These are phyloP conservation scores for Earliella scabrosa DNA, from an alignment of 1,284 basidiomycete species.

Conservation along the genomic window DNA sequence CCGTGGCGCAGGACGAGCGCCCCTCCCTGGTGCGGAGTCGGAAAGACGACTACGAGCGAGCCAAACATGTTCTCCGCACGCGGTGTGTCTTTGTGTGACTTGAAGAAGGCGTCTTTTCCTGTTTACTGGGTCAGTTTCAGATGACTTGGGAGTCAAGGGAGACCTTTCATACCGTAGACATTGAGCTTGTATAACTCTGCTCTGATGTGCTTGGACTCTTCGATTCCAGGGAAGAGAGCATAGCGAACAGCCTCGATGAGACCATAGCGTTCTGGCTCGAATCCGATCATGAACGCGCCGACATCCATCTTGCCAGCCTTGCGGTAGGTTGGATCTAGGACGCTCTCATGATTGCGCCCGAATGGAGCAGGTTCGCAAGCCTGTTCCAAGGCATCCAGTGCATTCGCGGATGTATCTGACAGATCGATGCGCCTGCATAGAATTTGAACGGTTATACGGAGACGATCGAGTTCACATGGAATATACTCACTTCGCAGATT, in stretches of 20 bases:
- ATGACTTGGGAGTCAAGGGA: not conserved
- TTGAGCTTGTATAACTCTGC: constrained; percentile 40
- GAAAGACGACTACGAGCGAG: constrained; percentile 47
- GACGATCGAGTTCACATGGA: not conserved
- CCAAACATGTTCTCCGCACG: constrained; percentile 44
- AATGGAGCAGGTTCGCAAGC: constrained; percentile 25
- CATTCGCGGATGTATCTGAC: not conserved
- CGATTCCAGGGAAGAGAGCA: constrained; percentile 25
- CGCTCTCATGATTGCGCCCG: constrained; percentile 20
- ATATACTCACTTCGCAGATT: not conserved
- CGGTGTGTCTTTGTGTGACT: constrained; percentile 45
- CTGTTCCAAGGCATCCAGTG: not conserved
- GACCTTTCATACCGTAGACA: constrained; percentile 34
- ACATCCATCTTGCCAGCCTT: constrained; percentile 32
- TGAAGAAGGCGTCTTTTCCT: constrained; percentile 46
- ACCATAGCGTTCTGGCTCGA: constrained; percentile 30
- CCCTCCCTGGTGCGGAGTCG: constrained; percentile 45
- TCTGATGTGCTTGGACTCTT: constrained; percentile 17
- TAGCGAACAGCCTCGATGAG: constrained; percentile 27
- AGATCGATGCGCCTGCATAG: not conserved
- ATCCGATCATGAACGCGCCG: constrained; percentile 26
- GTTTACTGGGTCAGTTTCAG: not conserved
- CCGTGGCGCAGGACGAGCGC: constrained; percentile 39
- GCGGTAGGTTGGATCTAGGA: constrained; percentile 28
- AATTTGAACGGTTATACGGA: no score